Percentiles rank a stretch among this genome's conserved stretches.
Evolutionary conservation across 768 basidiomycete genomes (phyloP).

Genomic region (Lactarius trivialis): DNA sequence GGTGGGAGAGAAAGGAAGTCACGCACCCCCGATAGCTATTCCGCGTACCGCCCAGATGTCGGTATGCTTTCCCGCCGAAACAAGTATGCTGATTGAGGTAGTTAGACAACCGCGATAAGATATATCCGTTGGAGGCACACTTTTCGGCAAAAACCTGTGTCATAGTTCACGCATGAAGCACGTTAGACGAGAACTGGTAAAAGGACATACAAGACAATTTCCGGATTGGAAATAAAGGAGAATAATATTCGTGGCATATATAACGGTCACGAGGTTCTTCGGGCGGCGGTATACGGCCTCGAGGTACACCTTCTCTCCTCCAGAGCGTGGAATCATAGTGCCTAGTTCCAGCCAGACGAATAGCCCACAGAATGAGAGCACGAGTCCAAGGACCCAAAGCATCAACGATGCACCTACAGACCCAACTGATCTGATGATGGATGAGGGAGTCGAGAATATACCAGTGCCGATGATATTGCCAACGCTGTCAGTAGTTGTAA

Average conservation of each 20-base stretch:
- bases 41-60: constrained; percentile 48
- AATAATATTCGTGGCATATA: constrained; percentile 45
- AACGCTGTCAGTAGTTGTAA: constrained; percentile 29
- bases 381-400: constrained; percentile 58
- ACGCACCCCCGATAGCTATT: constrained; percentile 49
- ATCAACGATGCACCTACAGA: constrained; percentile 55
- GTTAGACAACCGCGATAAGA: background rate
- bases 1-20: background rate
- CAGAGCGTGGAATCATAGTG: constrained; percentile 56
- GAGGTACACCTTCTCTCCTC: constrained; percentile 58
- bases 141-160: constrained; percentile 30
- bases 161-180: background rate
- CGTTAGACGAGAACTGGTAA: background rate
- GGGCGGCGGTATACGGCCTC: constrained; percentile 48
- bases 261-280: constrained; percentile 40
- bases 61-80: constrained; percentile 37
- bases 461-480: constrained; percentile 57
- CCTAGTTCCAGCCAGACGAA: constrained; percentile 62
- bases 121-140: constrained; percentile 7
- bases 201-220: constrained; percentile 42
- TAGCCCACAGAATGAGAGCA: constrained; percentile 50
- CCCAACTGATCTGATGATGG: constrained; percentile 49
- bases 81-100: constrained; percentile 37
- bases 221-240: constrained; percentile 38
- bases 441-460: constrained; percentile 59